These are phyloP conservation scores for Kewa caespitosa DNA, from an alignment of 179 eudicot species.

Conservation along the genomic window DNA sequence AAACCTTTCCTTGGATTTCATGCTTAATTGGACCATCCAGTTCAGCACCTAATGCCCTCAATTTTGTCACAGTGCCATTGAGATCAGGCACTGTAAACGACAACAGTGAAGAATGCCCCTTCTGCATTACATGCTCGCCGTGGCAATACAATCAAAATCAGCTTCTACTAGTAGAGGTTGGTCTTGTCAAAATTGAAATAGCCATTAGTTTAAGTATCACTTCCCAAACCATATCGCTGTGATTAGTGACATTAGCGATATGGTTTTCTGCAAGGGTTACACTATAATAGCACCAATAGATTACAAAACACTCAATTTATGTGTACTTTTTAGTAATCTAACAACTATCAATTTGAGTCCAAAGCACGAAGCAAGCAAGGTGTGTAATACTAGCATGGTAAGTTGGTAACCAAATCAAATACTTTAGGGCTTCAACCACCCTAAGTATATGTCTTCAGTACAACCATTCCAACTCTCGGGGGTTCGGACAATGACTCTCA, in stretches of 20 bases:
- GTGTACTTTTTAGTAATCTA: not conserved
- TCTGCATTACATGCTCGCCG: constrained; percentile 53
- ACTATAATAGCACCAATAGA: not conserved
- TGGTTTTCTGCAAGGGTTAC: not conserved
- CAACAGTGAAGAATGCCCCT: constrained; percentile 67
- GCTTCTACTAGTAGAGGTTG: not conserved
- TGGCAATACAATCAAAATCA: constrained; percentile 17
- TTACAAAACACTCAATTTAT: not conserved
- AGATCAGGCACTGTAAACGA: constrained; percentile 86
- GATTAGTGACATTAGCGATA: not conserved
- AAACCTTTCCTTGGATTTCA: constrained; percentile 89
- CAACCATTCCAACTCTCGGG: no score
- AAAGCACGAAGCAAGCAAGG: not conserved
- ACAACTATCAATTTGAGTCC: no score
- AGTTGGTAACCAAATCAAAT: not conserved
- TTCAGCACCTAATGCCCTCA: constrained; percentile 84
- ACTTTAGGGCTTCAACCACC: not conserved
- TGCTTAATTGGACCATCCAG: constrained; percentile 86
- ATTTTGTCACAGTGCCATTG: constrained; percentile 57
- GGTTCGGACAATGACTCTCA: no score
- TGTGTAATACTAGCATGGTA: not conserved
- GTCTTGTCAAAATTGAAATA: not conserved
- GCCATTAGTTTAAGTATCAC: not conserved
- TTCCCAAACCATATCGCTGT: not conserved
- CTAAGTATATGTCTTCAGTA: no score